phyloP scores from a whole-genome alignment of 2,329 filamentous ascomycete species.

The Calycina marina region DNA sequence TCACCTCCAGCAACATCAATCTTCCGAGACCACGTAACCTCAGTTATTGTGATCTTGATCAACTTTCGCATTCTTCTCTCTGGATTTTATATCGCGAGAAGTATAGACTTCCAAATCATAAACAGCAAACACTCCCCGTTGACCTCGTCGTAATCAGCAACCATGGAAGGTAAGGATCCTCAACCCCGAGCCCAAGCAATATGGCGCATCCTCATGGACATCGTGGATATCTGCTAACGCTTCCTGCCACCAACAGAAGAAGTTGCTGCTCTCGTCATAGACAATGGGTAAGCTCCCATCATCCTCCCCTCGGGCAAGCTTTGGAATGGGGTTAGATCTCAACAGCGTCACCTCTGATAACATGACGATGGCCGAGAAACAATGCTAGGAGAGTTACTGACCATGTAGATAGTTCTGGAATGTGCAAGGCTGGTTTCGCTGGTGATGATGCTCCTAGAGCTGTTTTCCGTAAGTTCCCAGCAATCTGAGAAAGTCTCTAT shows the following conservation, averaged over 20 bases:
- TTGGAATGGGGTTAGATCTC: too few species aligned
- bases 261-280: conserved; percentile 99
- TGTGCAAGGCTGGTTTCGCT: conserved; percentile 99
- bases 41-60: neutral
- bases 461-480: conserved; percentile 99
- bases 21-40: neutral
- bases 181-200: conserved; percentile 2
- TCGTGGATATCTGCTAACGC: conserved; percentile 15
- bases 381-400: too few species aligned
- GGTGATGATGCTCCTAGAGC: conserved; percentile 99
- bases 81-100: neutral
- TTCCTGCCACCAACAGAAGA: conserved; percentile 55
- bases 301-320: too few species aligned
- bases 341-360: too few species aligned
- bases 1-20: neutral
- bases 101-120: neutral
- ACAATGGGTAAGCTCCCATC: conserved; percentile 92
- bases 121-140: neutral
- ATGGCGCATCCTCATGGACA: conserved; percentile 10
- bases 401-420: conserved; percentile 67
- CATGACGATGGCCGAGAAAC: too few species aligned
- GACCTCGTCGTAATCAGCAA: conserved; percentile 22
- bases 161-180: conserved; percentile 26
- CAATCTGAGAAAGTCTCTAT: too few species aligned
- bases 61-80: neutral